Percentiles rank a stretch among this genome's conserved stretches.
phyloP scores from a whole-genome alignment of 2,329 filamentous ascomycete species.

The Ceratocystiopsis minuta region DNA sequence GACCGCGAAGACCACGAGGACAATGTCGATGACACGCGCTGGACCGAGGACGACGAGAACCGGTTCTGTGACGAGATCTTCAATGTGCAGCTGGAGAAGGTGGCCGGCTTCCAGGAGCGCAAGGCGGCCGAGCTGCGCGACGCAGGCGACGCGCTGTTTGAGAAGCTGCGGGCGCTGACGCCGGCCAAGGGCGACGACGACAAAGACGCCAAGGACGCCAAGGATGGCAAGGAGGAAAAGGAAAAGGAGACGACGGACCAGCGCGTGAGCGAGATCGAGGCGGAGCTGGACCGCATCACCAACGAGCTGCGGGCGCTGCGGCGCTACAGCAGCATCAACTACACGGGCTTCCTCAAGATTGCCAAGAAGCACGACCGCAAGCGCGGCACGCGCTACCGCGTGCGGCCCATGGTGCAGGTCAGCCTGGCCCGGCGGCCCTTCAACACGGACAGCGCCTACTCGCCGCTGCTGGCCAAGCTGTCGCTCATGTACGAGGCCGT shows the following conservation, averaged over 20 bases:
- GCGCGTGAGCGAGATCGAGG: conserved; percentile 51
- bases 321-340: conserved; percentile 91
- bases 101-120: conserved; percentile 71
- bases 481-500: conserved; percentile 94
- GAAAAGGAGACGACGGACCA: conserved; percentile 30
- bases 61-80: conserved; percentile 88
- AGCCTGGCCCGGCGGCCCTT: conserved; percentile 77
- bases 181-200: conserved; percentile 29
- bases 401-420: conserved; percentile 81
- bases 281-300: conserved; percentile 71
- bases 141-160: conserved; percentile 35
- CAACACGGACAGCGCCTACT: conserved; percentile 81
- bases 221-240: conserved; percentile 14
- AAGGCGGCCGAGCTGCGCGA: conserved; percentile 44
- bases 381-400: conserved; percentile 68
- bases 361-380: conserved; percentile 98
- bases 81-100: conserved; percentile 89
- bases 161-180: conserved; percentile 65
- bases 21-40: conserved; percentile 24
- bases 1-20: conserved; percentile 38
- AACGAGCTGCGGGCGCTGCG: conserved; percentile 86
- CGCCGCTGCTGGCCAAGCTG: conserved; percentile 72
- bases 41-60: conserved; percentile 90
- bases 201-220: conserved; percentile 26
- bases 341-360: conserved; percentile 93